Evolutionary conservation across 805 yeast genomes (phyloP), one percentile per base, ranked within the genome.

Genomic region (Yamadazyma kitorensis): DNA sequence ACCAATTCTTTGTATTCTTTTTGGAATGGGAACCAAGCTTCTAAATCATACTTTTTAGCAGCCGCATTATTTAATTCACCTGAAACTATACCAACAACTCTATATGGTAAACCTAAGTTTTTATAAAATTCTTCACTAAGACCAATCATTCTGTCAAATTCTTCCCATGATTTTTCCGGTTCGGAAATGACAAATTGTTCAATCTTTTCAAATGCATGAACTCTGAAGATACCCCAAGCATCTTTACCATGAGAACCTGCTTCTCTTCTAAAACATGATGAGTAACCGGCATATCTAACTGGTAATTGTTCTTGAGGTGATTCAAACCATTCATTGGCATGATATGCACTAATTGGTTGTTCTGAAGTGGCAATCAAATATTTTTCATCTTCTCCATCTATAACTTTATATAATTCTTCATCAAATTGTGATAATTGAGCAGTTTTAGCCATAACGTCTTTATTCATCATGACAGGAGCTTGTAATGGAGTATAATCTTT

Each of bases 11-110:
- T 93, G 74, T 86, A 93, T 70, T 93, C 98, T 64, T 88, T 77
- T 75, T 93, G 98, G 86, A 75, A 93, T 59, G 98, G 98, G 94
- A 93, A 93, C 98, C 98, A 93, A 33, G 98, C 98, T 74, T 93
- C 98, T 59, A 93, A 77, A 72, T 93, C 98, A 72, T 83, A 93
- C 68, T 93, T 93, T 76, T 93, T 93, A 48, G 98, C 98, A 44
- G 98, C 98, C 34, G 98, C 97, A 54, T 93, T 93, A 76, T 93
- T 93, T 61, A 93, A 80, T 72, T 91, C 98, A 54, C 98, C 98
- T 41, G 96, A 87, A 44, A 93, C 98, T 64, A 93, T 93, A 52
- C 95, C 95, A 45, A 93, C 98, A 39, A 93, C 93, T 63, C 98
- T 80, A 76, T 91, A 93, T 44, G 98, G 98, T 54, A 93, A 68